Conservation (phyloP, 2,329 filamentous ascomycete species). For the Aspergillus sergii region DNA sequence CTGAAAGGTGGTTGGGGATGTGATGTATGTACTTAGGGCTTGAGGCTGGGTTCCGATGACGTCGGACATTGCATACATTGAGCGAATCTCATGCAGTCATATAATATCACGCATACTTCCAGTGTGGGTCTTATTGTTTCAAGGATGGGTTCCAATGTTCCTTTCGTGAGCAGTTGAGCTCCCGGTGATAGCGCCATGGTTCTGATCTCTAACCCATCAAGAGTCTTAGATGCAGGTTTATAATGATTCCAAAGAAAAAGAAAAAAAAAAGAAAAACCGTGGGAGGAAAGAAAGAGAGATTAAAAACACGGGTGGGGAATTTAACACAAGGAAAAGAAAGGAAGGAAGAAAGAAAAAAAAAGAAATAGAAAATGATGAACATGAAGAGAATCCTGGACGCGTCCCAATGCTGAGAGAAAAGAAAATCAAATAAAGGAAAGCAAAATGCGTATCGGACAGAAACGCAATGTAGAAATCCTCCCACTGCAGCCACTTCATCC, state of each 20-base stretch:
- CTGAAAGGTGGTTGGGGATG: not conserved
- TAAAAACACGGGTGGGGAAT: slow-evolving; percentile 19
- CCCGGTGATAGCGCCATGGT: not conserved
- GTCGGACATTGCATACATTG: not conserved
- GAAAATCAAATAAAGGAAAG: slow-evolving; percentile 15
- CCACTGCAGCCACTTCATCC: slow-evolving; percentile 9
- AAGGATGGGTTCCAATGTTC: not conserved
- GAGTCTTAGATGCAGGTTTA: slow-evolving; percentile 1
- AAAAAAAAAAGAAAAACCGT: slow-evolving; percentile 10
- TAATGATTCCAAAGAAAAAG: slow-evolving; percentile 4
- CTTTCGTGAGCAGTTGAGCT: not conserved
- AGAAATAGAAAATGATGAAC: slow-evolving; percentile 17
- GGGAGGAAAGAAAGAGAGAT: slow-evolving; percentile 6
- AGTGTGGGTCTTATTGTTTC: not conserved
- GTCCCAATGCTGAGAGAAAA: slow-evolving; percentile 25
- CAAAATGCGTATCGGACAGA: slow-evolving; percentile 2
- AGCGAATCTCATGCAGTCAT: not conserved
- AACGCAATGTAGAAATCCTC: slow-evolving; percentile 1
- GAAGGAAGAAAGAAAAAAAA: slow-evolving; percentile 16
- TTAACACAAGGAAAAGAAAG: slow-evolving; percentile 18
- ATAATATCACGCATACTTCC: not conserved
- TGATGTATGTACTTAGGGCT: not conserved
- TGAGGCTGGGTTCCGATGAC: not conserved
- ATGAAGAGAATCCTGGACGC: slow-evolving; percentile 22
- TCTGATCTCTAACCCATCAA: slow-evolving; percentile 4